Percentiles rank a stretch among this genome's conserved stretches.
Conservation (phyloP, 2,329 filamentous ascomycete genomes). For the Grosmannia serpens region DNA sequence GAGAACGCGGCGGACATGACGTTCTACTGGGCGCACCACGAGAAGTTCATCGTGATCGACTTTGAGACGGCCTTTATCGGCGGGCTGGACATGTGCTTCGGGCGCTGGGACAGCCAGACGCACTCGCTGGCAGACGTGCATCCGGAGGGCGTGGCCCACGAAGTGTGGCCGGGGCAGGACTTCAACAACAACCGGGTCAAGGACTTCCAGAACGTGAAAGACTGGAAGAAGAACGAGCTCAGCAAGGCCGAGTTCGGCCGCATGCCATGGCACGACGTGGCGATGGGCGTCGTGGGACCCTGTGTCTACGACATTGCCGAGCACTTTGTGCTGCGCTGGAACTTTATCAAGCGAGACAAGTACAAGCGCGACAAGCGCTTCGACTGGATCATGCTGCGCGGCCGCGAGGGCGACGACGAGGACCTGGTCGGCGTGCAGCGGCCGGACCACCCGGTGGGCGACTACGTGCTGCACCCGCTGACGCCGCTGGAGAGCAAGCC, state of each 20-base stretch:
- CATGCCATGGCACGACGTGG: constrained; percentile 97
- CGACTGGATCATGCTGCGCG: constrained; percentile 75
- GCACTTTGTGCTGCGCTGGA: constrained; percentile 91
- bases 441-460: constrained; percentile 78
- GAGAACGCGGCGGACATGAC: constrained; percentile 94
- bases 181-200: constrained; percentile 97
- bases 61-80: constrained; percentile 87
- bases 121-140: constrained; percentile 82
- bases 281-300: constrained; percentile 83
- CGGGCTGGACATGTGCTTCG: constrained; percentile 89
- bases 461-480: constrained; percentile 73
- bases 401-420: constrained; percentile 65
- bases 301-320: constrained; percentile 90
- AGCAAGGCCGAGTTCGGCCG: constrained; percentile 84
- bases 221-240: constrained; percentile 90
- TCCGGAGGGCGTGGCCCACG: constrained; percentile 66
- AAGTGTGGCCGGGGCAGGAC: constrained; percentile 91
- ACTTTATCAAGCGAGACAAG: constrained; percentile 94
- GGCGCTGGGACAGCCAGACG: constrained; percentile 81
- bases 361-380: constrained; percentile 81
- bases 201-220: constrained; percentile 83
- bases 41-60: constrained; percentile 94
- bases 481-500: constrained; percentile 55
- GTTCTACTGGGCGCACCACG: constrained; percentile 96
- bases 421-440: constrained; percentile 81